A percentile compares a stretch with the other conserved stretches of the same genome.
phyloP scores from a whole-genome alignment of 768 basidiomycete species.

The Suillus lakei region DNA sequence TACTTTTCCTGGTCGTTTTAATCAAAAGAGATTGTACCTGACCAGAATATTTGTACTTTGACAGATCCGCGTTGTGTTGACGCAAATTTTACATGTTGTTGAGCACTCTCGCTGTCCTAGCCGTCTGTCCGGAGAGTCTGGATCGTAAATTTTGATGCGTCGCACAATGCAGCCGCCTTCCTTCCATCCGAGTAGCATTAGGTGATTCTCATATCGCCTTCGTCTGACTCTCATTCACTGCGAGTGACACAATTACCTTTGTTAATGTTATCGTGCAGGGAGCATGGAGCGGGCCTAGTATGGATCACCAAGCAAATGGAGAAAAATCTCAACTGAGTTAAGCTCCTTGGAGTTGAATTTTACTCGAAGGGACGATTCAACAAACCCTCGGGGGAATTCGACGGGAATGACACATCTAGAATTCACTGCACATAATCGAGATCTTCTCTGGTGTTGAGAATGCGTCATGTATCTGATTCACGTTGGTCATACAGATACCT shows the following conservation, averaged over 20 bases:
- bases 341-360: neutral
- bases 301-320: neutral
- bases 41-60: neutral
- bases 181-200: neutral
- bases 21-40: neutral
- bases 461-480: neutral
- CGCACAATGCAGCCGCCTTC: neutral
- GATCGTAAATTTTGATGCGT: neutral
- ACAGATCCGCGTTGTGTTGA: neutral
- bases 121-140: neutral
- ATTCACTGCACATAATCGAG: constrained; percentile 1
- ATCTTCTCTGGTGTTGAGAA: neutral
- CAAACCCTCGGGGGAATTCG: neutral
- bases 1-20: neutral
- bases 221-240: neutral
- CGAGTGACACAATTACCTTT: neutral
- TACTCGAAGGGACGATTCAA: neutral
- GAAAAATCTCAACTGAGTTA: neutral
- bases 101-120: neutral
- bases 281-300: neutral
- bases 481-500: neutral
- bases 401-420: neutral
- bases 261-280: neutral
- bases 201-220: neutral
- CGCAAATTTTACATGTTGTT: neutral